These are phyloP conservation scores for Ceratobasidium sp. DNA, from an alignment of 1,284 basidiomycete species.

Conservation along the genomic window DNA sequence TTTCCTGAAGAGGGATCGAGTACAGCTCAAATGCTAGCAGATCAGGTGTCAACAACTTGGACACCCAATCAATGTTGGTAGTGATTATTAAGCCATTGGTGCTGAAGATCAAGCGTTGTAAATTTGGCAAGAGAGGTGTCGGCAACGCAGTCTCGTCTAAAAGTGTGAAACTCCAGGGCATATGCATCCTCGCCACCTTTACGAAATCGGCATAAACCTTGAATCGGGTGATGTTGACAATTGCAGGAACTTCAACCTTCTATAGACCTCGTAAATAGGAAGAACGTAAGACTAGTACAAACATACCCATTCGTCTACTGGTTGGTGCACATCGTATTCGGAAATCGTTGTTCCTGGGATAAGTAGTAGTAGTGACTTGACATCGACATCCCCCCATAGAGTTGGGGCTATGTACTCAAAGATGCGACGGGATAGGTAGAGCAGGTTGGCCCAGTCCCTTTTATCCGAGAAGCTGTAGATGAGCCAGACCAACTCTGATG, in stretches of 20 bases:
- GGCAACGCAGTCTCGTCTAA: background rate
- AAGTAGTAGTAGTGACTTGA: background rate
- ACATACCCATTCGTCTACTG: background rate
- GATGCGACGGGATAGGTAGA: background rate
- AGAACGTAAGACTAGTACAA: background rate
- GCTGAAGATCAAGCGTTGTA: conserved; percentile 12
- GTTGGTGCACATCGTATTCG: background rate
- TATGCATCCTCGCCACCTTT: background rate
- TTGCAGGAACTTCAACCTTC: background rate
- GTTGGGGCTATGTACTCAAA: background rate
- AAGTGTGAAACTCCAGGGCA: background rate
- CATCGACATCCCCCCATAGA: conserved; percentile 15
- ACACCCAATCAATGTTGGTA: background rate
- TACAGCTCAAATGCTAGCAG: background rate
- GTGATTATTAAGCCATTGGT: background rate
- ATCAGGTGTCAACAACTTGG: background rate
- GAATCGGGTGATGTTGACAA: background rate
- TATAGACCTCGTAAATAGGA: background rate
- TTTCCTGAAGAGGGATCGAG: background rate
- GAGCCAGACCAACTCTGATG: background rate
- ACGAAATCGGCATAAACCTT: conserved; percentile 6
- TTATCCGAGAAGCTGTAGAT: background rate
- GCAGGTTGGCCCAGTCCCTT: background rate
- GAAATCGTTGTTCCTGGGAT: background rate
- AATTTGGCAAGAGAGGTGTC: background rate